A percentile compares a stretch with the other conserved stretches of the same genome.
These are phyloP conservation scores for Rhizopus stolonifer DNA, from an alignment of 371 early-diverging fungal species.

Conservation along the genomic window DNA sequence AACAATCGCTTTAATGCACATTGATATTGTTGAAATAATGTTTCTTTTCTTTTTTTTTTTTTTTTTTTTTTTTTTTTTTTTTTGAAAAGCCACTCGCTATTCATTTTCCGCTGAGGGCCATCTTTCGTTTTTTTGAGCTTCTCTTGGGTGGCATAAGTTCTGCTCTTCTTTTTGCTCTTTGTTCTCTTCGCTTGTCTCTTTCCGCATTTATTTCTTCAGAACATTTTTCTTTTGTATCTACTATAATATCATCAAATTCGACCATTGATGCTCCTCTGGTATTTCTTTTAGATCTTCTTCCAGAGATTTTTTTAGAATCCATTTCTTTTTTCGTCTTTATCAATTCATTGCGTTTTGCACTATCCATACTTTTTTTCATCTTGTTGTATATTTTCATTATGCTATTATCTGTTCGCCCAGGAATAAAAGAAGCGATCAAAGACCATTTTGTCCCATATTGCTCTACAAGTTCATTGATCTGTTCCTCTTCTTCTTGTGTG, in stretches of 20 bases:
- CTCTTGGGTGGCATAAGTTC: neutral
- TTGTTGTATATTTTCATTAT: constrained; percentile 19
- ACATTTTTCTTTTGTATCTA: no score
- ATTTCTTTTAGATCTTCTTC: no score
- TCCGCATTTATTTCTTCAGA: constrained; percentile 1
- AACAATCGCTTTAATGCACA: no score
- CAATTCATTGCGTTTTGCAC: neutral
- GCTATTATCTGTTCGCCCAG: constrained; percentile 41
- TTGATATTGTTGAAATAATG: no score
- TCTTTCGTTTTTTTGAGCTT: neutral
- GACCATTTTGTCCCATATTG: constrained; percentile 39
- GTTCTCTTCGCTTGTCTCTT: constrained; percentile 1
- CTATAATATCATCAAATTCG: no score
- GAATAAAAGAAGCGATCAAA: constrained; percentile 21
- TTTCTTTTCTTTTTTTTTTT: neutral
- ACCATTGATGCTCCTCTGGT: no score
- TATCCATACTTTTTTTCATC: no score
- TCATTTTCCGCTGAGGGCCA: neutral
- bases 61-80: neutral
- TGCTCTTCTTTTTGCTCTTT: constrained; percentile 1
- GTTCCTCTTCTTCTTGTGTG: constrained; percentile 42
- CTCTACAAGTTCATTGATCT: constrained; percentile 14
- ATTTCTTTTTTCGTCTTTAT: constrained; percentile 1
- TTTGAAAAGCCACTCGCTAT: neutral
- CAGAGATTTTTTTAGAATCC: no score